These are phyloP conservation scores for Eucalyptus regnans DNA, from an alignment of 345 rosid species.

Conservation along the genomic window DNA sequence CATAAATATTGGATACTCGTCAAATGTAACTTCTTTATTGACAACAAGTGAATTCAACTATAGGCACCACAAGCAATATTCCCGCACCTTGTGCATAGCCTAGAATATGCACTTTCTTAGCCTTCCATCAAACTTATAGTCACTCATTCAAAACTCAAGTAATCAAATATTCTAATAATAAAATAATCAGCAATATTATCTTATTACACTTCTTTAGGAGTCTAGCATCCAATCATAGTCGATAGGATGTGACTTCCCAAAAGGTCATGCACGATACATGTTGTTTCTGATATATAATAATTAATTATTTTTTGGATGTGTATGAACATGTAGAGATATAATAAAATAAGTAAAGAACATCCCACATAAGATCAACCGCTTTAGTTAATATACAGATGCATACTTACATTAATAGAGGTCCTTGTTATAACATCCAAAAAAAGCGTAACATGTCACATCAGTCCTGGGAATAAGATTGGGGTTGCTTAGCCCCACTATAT, in stretches of 20 bases:
- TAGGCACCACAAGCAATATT: background rate
- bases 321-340: background rate
- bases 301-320: background rate
- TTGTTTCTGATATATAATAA: too few species aligned
- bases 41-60: background rate
- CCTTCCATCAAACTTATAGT: background rate
- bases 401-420: background rate
- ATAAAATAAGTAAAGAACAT: background rate
- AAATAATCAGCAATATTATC: background rate
- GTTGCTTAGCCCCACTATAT: too few species aligned
- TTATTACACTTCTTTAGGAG: background rate
- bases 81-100: background rate
- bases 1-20: background rate
- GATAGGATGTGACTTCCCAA: background rate
- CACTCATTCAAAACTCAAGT: background rate
- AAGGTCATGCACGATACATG: background rate
- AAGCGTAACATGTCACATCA: background rate
- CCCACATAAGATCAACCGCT: background rate
- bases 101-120: background rate
- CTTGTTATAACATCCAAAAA: background rate
- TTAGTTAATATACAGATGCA: background rate
- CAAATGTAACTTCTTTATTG: background rate
- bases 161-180: too few species aligned
- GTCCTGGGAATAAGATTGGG: background rate
- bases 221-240: background rate